Conservation (phyloP, 768 basidiomycete genomes). For the Russula ochroleuca region DNA sequence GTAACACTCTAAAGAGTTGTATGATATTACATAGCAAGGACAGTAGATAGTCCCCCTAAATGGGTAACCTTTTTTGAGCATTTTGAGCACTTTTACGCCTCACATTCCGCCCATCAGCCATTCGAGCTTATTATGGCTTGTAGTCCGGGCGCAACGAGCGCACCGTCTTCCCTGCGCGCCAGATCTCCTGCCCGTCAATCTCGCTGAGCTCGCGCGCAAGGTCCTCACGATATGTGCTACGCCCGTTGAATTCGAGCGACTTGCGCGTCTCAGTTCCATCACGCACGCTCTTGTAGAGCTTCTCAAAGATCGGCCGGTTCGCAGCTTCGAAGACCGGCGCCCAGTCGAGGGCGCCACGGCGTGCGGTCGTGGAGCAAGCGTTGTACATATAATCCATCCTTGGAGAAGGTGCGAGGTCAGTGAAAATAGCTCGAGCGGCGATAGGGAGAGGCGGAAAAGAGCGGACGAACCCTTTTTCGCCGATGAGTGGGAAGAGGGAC, state of each 20-base stretch:
- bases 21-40: constrained; percentile 6
- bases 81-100: not conserved
- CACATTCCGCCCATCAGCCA: not conserved
- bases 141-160: constrained; percentile 83
- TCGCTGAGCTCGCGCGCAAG: constrained; percentile 88
- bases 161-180: constrained; percentile 94
- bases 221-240: constrained; percentile 87
- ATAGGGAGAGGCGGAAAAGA: not conserved
- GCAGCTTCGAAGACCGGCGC: constrained; percentile 94
- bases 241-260: constrained; percentile 92
- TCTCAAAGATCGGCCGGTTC: constrained; percentile 91
- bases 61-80: constrained; percentile 4
- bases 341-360: constrained; percentile 99
- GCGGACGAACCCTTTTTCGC: constrained; percentile 73
- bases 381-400: constrained; percentile 99
- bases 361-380: constrained; percentile 98
- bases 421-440: not conserved
- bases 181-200: constrained; percentile 98
- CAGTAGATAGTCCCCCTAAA: constrained; percentile 7
- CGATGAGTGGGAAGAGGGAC: constrained; percentile 95
- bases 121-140: constrained; percentile 44
- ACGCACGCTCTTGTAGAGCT: constrained; percentile 89
- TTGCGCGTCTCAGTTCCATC: constrained; percentile 97
- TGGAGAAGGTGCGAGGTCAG: constrained; percentile 15
- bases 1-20: not conserved